Percentiles rank a stretch among this genome's conserved stretches.
Evolutionary conservation across 176 grass and related monocot genomes (phyloP).

Genomic region (Poa pratensis): DNA sequence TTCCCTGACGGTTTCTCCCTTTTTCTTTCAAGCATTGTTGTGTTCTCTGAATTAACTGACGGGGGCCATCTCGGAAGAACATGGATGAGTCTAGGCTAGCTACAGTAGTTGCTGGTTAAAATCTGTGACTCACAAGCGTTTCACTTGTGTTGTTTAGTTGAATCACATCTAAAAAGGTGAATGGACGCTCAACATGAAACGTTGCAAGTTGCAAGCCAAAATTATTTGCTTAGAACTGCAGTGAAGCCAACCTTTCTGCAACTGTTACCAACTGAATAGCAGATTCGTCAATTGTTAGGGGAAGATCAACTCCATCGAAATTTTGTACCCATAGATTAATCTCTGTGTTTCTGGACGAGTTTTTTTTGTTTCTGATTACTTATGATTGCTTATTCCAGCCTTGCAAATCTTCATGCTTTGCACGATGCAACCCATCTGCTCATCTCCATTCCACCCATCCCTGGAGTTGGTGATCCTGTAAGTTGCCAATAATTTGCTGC

Average conservation of each 20-base stretch:
- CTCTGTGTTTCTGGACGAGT: too few species aligned
- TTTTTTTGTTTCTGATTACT: conserved; percentile 9
- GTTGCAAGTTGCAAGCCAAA: background rate
- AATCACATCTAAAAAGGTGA: background rate
- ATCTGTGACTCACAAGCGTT: background rate
- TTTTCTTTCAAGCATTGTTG: background rate
- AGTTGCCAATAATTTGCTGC: conserved; percentile 20
- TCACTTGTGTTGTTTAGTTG: background rate
- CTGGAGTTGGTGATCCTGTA: conserved; percentile 80
- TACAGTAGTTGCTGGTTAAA: background rate
- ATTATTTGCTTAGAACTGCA: background rate
- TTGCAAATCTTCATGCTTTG: conserved; percentile 50
- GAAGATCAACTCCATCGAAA: background rate
- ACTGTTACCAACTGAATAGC: background rate
- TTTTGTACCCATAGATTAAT: too few species aligned
- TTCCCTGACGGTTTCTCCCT: background rate
- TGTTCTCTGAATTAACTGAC: background rate
- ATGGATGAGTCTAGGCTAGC: background rate
- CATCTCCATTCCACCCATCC: conserved; percentile 70
- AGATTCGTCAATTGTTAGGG: background rate
- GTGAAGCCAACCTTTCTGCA: background rate
- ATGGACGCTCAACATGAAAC: background rate
- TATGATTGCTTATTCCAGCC: conserved; percentile 34
- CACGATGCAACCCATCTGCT: conserved; percentile 68
- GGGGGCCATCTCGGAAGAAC: background rate